phyloP scores from a whole-genome alignment of 23 red algal species.

The Gracilaria gracilis region DNA sequence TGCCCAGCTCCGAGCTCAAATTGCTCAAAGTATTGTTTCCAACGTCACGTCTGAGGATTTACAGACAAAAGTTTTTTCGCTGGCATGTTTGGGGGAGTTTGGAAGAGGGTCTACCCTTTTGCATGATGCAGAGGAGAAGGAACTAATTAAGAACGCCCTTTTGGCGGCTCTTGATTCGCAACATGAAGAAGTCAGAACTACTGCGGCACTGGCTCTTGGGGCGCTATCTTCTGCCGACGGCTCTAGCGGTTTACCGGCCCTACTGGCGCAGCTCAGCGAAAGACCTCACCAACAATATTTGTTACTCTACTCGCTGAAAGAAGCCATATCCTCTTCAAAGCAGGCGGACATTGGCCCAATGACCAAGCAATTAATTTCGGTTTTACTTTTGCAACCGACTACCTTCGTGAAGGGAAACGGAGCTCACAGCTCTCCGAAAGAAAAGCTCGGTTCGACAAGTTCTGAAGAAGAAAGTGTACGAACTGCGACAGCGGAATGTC shows the following conservation, averaged over 20 bases:
- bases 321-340: conserved; percentile 74
- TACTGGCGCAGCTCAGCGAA: conserved; percentile 59
- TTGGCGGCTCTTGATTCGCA: conserved; percentile 57
- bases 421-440: background rate
- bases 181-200: conserved; percentile 73
- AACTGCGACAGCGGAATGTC: conserved; percentile 90
- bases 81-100: conserved; percentile 69
- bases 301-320: conserved; percentile 84
- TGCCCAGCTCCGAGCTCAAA: conserved; percentile 33
- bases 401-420: conserved; percentile 21
- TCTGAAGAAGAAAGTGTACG: conserved; percentile 87
- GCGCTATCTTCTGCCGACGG: conserved; percentile 68
- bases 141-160: conserved; percentile 34
- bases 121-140: conserved; percentile 35
- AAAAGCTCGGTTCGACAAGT: background rate
- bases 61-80: conserved; percentile 42
- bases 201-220: conserved; percentile 80
- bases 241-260: conserved; percentile 61
- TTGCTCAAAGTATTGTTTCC: conserved; percentile 43
- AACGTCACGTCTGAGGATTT: conserved; percentile 35
- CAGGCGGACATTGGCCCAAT: conserved; percentile 41
- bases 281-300: conserved; percentile 76
- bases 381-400: conserved; percentile 48
- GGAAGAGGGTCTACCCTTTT: conserved; percentile 45
- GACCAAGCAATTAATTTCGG: conserved; percentile 31